phyloP scores from a whole-genome alignment of 73 alveolate species.

The Tetrahymena malaccensis region DNA sequence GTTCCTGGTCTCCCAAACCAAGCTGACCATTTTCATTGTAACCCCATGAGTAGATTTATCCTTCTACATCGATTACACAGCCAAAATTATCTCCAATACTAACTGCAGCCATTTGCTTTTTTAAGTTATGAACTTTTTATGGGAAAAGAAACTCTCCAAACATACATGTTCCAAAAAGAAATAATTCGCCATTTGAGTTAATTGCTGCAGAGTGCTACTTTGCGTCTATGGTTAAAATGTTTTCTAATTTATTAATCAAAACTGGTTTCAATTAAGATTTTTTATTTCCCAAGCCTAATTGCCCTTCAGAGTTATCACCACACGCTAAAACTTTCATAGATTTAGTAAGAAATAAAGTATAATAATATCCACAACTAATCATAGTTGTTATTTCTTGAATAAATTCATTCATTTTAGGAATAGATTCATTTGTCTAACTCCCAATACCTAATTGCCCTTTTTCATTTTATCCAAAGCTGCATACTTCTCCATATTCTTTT shows the following conservation, averaged over 20 bases:
- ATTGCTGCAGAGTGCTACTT: slow-evolving; percentile 59
- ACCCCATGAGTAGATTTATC: slow-evolving; percentile 50
- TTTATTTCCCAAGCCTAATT: slow-evolving; percentile 65
- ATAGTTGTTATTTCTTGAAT: slow-evolving; percentile 18
- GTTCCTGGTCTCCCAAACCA: slow-evolving; percentile 47
- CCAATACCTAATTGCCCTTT: not conserved
- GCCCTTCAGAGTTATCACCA: slow-evolving; percentile 81
- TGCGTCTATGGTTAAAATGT: slow-evolving; percentile 42
- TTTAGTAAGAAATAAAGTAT: slow-evolving; percentile 62
- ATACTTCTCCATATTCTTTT: not conserved
- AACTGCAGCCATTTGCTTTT: not conserved
- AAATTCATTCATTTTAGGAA: not conserved
- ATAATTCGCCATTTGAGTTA: slow-evolving; percentile 29
- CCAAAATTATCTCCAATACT: slow-evolving; percentile 44
- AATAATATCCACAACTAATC: slow-evolving; percentile 76
- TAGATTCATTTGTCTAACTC: not conserved
- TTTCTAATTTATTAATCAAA: slow-evolving; percentile 20
- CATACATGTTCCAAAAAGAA: slow-evolving; percentile 56
- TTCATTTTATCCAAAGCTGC: not conserved
- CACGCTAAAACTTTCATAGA: slow-evolving; percentile 68
- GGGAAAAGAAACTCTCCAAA: slow-evolving; percentile 54
- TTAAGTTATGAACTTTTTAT: not conserved
- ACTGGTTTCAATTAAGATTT: slow-evolving; percentile 12
- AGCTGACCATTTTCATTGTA: slow-evolving; percentile 46
- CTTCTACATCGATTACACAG: not conserved